Evolutionary conservation across 805 yeast species (phyloP).

Genomic region (Ogataea degrootiae): DNA sequence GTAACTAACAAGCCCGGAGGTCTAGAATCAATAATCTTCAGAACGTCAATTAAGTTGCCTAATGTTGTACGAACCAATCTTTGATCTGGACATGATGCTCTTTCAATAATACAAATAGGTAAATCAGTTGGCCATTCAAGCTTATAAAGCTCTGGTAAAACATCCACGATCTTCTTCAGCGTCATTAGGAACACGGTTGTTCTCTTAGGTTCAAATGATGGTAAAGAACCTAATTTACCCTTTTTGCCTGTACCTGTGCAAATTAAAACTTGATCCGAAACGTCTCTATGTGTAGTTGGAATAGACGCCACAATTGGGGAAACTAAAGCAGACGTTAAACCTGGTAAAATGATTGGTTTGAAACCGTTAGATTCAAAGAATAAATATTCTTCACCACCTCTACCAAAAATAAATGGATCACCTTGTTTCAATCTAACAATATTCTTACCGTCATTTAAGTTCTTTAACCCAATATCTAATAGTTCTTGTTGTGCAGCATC

Average conservation of each 20-base stretch:
- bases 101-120: slow-evolving; percentile 83
- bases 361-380: slow-evolving; percentile 67
- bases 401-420: slow-evolving; percentile 92
- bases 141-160: slow-evolving; percentile 41
- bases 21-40: slow-evolving; percentile 73
- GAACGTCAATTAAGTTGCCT: slow-evolving; percentile 62
- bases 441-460: slow-evolving; percentile 57
- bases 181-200: slow-evolving; percentile 91
- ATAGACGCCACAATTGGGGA: slow-evolving; percentile 79
- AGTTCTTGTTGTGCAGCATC: slow-evolving; percentile 88
- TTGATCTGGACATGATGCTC: slow-evolving; percentile 94
- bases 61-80: slow-evolving; percentile 73
- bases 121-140: slow-evolving; percentile 63
- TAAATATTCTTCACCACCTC: slow-evolving; percentile 89
- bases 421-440: slow-evolving; percentile 94
- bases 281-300: slow-evolving; percentile 89
- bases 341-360: slow-evolving; percentile 74
- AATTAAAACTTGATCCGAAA: slow-evolving; percentile 85
- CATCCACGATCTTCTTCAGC: slow-evolving; percentile 64
- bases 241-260: slow-evolving; percentile 94
- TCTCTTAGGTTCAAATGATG: slow-evolving; percentile 65
- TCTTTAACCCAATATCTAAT: slow-evolving; percentile 63
- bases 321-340: slow-evolving; percentile 84
- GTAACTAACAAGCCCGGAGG: slow-evolving; percentile 90
- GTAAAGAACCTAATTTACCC: slow-evolving; percentile 75